phyloP scores from a whole-genome alignment of 2,329 filamentous ascomycete species.

The Setomelanomma holmii region DNA sequence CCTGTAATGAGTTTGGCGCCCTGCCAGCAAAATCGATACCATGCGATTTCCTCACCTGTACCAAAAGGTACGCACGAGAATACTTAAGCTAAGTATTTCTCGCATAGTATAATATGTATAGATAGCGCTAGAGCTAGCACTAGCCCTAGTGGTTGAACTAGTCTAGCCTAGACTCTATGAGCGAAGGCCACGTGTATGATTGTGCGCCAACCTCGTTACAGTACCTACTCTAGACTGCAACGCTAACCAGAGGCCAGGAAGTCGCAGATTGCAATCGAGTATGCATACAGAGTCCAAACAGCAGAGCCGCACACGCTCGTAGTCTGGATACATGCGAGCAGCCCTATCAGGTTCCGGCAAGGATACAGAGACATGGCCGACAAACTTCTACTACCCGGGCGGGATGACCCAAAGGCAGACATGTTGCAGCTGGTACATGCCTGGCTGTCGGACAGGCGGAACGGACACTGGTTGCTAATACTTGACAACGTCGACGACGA shows the following conservation, averaged over 20 bases:
- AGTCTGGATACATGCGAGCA: constrained; percentile 13
- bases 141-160: no score
- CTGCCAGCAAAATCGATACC: no score
- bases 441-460: constrained; percentile 17
- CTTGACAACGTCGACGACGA: constrained; percentile 24
- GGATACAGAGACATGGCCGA: constrained; percentile 18
- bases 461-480: constrained; percentile 23
- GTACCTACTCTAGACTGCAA: background rate
- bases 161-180: no score
- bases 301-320: constrained; percentile 6
- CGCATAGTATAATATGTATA: no score
- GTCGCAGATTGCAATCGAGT: constrained; percentile 23
- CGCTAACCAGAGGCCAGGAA: constrained; percentile 15
- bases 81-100: no score
- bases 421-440: constrained; percentile 16
- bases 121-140: no score
- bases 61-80: no score
- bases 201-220: no score
- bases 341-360: constrained; percentile 12
- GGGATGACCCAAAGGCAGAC: constrained; percentile 15
- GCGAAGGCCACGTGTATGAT: no score
- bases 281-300: constrained; percentile 11
- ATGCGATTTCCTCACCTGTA: no score
- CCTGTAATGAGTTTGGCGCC: no score
- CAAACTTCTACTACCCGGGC: constrained; percentile 11